Evolutionary conservation across 495 filamentous ascomycete genomes (phyloP).

Genomic region (Glarea lozoyensis): DNA sequence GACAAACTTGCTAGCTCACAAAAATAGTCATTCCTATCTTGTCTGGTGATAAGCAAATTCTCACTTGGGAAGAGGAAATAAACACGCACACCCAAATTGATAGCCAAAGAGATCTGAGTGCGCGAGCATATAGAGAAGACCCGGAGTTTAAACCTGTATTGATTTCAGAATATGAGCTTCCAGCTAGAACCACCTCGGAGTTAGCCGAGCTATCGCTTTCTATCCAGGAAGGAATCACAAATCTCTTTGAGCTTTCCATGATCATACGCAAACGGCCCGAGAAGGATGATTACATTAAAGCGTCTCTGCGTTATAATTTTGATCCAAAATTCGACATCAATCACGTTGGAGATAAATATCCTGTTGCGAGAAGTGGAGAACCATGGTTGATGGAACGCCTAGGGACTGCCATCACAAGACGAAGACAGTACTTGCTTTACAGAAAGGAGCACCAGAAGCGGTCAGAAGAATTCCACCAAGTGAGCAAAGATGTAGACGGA

Average conservation of each 20-base stretch:
- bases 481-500: not conserved
- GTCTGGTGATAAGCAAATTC: not conserved
- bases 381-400: not conserved
- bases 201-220: not conserved
- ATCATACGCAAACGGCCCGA: not conserved
- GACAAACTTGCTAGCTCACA: too few species aligned
- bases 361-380: not conserved
- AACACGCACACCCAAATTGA: too few species aligned
- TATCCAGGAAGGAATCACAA: not conserved
- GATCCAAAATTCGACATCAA: not conserved
- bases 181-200: not conserved
- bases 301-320: not conserved
- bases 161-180: not conserved
- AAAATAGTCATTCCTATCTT: not conserved
- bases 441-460: not conserved
- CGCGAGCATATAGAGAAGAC: too few species aligned
- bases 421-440: not conserved
- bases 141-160: too few species aligned
- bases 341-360: not conserved
- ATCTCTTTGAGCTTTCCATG: constrained; percentile 1
- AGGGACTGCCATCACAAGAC: not conserved
- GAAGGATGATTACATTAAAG: not conserved
- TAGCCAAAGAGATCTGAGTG: too few species aligned
- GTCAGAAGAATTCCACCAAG: not conserved
- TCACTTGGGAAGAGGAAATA: too few species aligned